These are phyloP conservation scores for Stygiomarasmius scandens DNA, from an alignment of 1,284 basidiomycete genomes.

Conservation along the genomic window DNA sequence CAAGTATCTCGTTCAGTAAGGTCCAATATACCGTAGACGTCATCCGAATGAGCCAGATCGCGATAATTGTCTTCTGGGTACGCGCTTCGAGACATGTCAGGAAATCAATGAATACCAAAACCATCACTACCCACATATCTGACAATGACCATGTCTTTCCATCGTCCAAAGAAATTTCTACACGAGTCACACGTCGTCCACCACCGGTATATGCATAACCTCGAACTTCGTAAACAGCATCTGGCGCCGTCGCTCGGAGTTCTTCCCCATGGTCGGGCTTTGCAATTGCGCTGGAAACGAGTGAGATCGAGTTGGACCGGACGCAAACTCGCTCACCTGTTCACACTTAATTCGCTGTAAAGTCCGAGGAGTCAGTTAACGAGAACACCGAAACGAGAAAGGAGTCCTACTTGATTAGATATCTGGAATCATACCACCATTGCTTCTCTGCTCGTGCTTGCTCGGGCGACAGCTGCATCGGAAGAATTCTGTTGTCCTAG, in stretches of 20 bases:
- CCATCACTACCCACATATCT: conserved; percentile 34
- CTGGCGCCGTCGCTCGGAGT: conserved; percentile 29
- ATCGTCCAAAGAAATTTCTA: conserved; percentile 65
- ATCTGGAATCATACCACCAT: conserved; percentile 64
- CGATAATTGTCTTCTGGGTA: conserved; percentile 63
- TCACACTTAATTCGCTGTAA: conserved; percentile 61
- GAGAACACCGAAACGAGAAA: neutral
- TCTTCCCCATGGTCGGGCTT: conserved; percentile 60
- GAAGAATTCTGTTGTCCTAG: conserved; percentile 68
- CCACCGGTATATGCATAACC: conserved; percentile 76
- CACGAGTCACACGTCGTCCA: conserved; percentile 58
- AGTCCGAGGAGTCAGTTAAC: neutral
- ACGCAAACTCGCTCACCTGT: conserved; percentile 24
- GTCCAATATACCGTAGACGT: conserved; percentile 43
- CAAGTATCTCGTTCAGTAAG: conserved; percentile 56
- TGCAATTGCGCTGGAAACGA: conserved; percentile 49
- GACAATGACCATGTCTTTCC: conserved; percentile 58
- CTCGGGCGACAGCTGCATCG: conserved; percentile 57
- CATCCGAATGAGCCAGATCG: conserved; percentile 25
- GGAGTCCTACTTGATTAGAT: conserved; percentile 39
- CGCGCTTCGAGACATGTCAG: conserved; percentile 24
- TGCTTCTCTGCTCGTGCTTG: conserved; percentile 55
- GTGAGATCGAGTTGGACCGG: neutral
- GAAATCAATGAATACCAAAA: too few species aligned
- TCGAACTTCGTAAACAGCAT: conserved; percentile 38